Evolutionary conservation across 1,284 basidiomycete genomes (phyloP), one percentile per base, ranked within the genome.

Genomic region (Sanghuangporus weigelae): DNA sequence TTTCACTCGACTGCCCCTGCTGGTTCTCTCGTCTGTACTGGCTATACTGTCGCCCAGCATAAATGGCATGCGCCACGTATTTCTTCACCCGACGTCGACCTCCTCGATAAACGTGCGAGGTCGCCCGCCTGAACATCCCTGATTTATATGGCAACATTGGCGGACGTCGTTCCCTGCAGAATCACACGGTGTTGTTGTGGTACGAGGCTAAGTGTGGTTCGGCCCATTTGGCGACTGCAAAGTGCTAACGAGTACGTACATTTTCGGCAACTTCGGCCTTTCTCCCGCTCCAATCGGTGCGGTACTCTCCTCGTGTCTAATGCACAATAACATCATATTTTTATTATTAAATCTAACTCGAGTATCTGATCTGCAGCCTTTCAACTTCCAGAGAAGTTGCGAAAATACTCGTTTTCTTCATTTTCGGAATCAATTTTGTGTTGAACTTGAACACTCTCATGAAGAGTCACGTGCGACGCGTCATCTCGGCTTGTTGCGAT

Each of bases 11-110:
- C 23, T 59, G 14, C 10, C 49, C 54, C 26, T 36, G 39, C 40
- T 57, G 26, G 31, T 19, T 56, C 11, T 61, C 63, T 40, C 59
- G 51, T 46, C 63, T 60, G 48, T 64, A 64, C 54, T 64, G 63
- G 31, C 63, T 64, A 26, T 64, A 64, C 54, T 64, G 59, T 14
- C 63, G 59, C n/a, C 63, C 63, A 44, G 63, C 63, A 46, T 64
- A 64, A 10, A 64, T 57, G 19, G 63, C 63, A 53, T 58, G 63
- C 14, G 63, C 63, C n/a, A 64, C 63, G 38, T 64, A 64, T 61
- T 64, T 64, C 35, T 60, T 64, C 8, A 64, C 63, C 51, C 60
- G 63, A 31, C 63, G 63, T 38, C 63, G 53, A 16, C 63, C 59
- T 39, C 63, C 63, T 10, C 63, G 59, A 48, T 64, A 64, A 23